These are phyloP conservation scores for Nannochloropsis gaditana DNA, from an alignment of 108 stramenopile genomes.

Conservation along the genomic window DNA sequence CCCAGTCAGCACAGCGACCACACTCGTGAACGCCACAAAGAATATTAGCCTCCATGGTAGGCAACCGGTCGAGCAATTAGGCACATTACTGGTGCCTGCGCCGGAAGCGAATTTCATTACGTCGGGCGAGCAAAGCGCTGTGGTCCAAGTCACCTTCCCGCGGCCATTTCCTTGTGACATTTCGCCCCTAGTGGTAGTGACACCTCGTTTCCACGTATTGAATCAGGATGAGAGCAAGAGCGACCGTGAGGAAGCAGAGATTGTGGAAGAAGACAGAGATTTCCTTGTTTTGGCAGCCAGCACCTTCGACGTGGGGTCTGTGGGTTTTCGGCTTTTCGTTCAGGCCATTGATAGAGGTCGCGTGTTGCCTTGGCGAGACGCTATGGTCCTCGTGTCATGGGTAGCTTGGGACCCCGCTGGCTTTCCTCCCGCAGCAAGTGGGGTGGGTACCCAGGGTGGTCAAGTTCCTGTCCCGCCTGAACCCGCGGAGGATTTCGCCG, in stretches of 20 bases:
- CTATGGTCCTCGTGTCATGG: neutral
- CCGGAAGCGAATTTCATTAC: neutral
- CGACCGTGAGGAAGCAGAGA: too few species aligned
- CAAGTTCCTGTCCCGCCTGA: neutral
- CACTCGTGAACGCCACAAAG: too few species aligned
- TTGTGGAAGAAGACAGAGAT: neutral
- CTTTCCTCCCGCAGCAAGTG: neutral
- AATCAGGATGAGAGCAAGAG: too few species aligned
- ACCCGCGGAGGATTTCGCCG: neutral
- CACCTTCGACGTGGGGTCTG: neutral
- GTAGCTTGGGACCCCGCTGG: neutral
- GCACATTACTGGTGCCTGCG: neutral
- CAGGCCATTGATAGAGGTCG: neutral
- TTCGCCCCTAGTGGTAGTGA: too few species aligned
- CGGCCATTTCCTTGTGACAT: neutral
- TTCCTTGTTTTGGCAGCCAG: neutral
- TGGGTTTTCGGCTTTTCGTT: neutral
- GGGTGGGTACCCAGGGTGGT: neutral
- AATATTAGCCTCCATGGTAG: too few species aligned
- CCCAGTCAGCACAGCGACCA: too few species aligned
- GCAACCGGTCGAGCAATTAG: neutral
- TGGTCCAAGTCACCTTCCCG: neutral
- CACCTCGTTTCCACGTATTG: too few species aligned
- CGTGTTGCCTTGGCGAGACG: neutral
- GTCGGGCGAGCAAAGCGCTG: neutral